Evolutionary conservation across 352 stramenopile genomes (phyloP).

Genomic region (Globisporangium mamillatum): DNA sequence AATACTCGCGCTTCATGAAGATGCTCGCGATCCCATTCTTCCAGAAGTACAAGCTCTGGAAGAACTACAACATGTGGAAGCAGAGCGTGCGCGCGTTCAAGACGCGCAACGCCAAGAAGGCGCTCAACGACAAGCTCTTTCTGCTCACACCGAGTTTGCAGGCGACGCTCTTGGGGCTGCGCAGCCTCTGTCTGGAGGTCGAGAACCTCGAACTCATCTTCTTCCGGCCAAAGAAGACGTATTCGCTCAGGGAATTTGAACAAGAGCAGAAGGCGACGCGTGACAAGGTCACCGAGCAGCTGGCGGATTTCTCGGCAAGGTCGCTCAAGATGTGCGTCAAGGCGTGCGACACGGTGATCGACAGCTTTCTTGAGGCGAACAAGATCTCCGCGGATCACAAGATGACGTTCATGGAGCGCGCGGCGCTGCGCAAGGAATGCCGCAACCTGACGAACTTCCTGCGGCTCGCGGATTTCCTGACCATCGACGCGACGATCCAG

Average conservation of each 20-base stretch:
- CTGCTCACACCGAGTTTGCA: constrained; percentile 85
- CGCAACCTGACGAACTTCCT: constrained; percentile 91
- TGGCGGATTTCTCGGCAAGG: constrained; percentile 59
- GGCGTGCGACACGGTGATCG: constrained; percentile 91
- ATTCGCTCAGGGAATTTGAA: constrained; percentile 83
- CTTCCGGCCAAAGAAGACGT: constrained; percentile 69
- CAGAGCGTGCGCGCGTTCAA: constrained; percentile 83
- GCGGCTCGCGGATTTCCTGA: constrained; percentile 90
- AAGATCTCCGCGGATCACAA: constrained; percentile 92
- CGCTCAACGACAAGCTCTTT: constrained; percentile 85
- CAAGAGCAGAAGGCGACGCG: constrained; percentile 58
- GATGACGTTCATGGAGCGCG: constrained; percentile 97
- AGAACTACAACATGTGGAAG: constrained; percentile 94
- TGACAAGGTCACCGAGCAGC: constrained; percentile 46
- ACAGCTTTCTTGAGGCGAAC: constrained; percentile 89
- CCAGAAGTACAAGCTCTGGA: constrained; percentile 91
- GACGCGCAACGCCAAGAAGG: constrained; percentile 81
- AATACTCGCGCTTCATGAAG: constrained; percentile 89
- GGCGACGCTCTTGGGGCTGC: constrained; percentile 73
- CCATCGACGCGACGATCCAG: constrained; percentile 86
- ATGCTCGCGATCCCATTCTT: constrained; percentile 93
- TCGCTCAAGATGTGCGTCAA: constrained; percentile 83
- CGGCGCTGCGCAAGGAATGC: constrained; percentile 89
- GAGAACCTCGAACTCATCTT: constrained; percentile 60
- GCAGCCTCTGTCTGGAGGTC: constrained; percentile 72